Evolutionary conservation across 768 basidiomycete species (phyloP).

Genomic region (Plicaturopsis crispa): DNA sequence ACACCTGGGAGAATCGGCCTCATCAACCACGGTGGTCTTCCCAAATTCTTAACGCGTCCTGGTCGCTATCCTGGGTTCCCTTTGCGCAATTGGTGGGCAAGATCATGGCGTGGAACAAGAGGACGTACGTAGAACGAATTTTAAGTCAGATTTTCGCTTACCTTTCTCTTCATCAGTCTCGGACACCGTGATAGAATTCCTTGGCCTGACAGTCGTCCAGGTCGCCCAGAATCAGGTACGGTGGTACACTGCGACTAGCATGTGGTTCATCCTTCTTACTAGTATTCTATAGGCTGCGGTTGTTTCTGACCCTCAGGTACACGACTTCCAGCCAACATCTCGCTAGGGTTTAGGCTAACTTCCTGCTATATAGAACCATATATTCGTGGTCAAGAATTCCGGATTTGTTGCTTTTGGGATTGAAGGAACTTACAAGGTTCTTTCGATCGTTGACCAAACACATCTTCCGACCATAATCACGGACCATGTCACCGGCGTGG

Average conservation of each 20-base stretch:
- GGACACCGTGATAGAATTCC: conserved; percentile 75
- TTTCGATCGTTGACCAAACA: conserved; percentile 80
- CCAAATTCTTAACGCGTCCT: conserved; percentile 65
- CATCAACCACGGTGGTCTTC: conserved; percentile 77
- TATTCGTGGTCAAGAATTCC: conserved; percentile 74
- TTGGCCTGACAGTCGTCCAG: conserved; percentile 77
- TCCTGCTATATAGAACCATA: conserved; percentile 44
- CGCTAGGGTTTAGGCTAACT: neutral
- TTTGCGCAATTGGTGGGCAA: conserved; percentile 80
- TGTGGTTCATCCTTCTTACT: neutral
- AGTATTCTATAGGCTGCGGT: conserved; percentile 65
- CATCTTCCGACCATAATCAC: conserved; percentile 56
- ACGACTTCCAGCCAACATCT: neutral
- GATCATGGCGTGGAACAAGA: conserved; percentile 60
- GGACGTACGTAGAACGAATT: conserved; percentile 43
- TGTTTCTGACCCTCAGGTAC: conserved; percentile 61
- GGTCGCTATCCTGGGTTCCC: conserved; percentile 76
- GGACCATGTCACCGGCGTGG: conserved; percentile 53
- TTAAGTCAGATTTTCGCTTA: conserved; percentile 1
- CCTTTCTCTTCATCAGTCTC: conserved; percentile 40
- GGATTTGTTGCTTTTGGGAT: conserved; percentile 76
- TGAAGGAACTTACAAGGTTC: conserved; percentile 64
- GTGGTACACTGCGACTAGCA: no score
- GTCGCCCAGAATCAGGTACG: conserved; percentile 74
- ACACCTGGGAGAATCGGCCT: conserved; percentile 66